These are phyloP conservation scores for Alternaria triticina DNA, from an alignment of 2,329 filamentous ascomycete genomes.

Conservation along the genomic window DNA sequence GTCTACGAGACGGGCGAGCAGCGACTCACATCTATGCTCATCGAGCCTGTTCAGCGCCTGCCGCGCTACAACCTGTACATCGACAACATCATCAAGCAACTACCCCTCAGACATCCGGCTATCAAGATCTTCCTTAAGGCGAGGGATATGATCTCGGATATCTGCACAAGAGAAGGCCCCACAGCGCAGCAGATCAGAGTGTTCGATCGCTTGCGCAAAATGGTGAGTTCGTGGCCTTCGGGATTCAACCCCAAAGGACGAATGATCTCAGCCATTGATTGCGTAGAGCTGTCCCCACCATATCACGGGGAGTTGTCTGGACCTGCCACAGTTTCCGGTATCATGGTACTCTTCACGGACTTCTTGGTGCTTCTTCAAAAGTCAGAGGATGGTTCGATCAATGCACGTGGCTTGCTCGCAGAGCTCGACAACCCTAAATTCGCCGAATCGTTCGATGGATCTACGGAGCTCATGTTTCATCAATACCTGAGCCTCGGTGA, in stretches of 20 bases:
- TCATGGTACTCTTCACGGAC: slow-evolving; percentile 86
- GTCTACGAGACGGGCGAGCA: slow-evolving; percentile 89
- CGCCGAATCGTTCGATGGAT: slow-evolving; percentile 40
- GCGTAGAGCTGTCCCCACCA: slow-evolving; percentile 76
- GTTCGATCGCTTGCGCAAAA: slow-evolving; percentile 73
- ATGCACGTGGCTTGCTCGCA: slow-evolving; percentile 78
- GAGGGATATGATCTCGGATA: slow-evolving; percentile 91
- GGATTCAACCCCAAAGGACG: slow-evolving; percentile 76
- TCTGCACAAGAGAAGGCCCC: slow-evolving; percentile 88
- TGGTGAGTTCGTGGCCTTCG: slow-evolving; percentile 78
- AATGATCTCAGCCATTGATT: slow-evolving; percentile 81
- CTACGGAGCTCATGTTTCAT: slow-evolving; percentile 73
- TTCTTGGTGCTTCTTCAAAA: slow-evolving; percentile 80
- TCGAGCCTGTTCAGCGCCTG: slow-evolving; percentile 93
- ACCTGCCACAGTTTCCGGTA: slow-evolving; percentile 61
- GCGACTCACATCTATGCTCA: slow-evolving; percentile 85
- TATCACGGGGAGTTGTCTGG: slow-evolving; percentile 61
- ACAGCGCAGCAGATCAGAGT: slow-evolving; percentile 73
- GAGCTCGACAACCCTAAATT: slow-evolving; percentile 80
- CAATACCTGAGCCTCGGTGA: slow-evolving; percentile 74
- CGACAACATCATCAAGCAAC: slow-evolving; percentile 87
- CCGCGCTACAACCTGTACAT: slow-evolving; percentile 96
- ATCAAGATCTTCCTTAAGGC: slow-evolving; percentile 84
- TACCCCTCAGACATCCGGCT: slow-evolving; percentile 86
- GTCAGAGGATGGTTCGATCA: slow-evolving; percentile 65